Percentiles rank a stretch among this genome's conserved stretches.
Conservation (phyloP, 352 stramenopile species). For the Elongisporangium undulatum region DNA sequence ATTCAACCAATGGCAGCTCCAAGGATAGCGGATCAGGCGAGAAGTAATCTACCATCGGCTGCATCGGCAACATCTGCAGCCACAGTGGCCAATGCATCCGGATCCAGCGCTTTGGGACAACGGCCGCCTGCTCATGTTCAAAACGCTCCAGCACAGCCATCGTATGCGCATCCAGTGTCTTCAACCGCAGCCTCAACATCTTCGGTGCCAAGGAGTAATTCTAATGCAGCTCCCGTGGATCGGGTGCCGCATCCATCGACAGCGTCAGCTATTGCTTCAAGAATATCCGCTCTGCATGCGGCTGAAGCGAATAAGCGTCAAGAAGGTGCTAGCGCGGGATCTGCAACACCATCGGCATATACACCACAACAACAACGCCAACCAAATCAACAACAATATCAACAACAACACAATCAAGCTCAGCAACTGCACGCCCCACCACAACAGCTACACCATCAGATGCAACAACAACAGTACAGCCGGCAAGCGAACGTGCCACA, state of each 20-base stretch:
- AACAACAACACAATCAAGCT: conserved; percentile 5
- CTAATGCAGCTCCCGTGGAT: conserved; percentile 17
- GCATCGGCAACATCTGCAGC: conserved; percentile 1
- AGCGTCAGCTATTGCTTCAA: conserved; percentile 12
- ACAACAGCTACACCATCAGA: conserved; percentile 6
- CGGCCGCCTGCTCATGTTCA: conserved; percentile 5
- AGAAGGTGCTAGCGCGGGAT: conserved; percentile 7
- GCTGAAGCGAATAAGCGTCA: conserved; percentile 17
- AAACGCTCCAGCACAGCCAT: conserved; percentile 3
- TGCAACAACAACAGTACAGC: conserved; percentile 11
- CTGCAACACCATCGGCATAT: conserved; percentile 5
- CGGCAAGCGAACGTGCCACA: conserved; percentile 6
- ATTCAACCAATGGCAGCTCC: not conserved
- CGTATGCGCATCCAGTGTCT: conserved; percentile 4
- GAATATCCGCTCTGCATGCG: conserved; percentile 29
- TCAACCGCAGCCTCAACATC: conserved; percentile 7
- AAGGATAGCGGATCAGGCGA: too few species aligned
- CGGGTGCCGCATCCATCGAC: conserved; percentile 13
- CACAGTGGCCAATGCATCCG: not conserved
- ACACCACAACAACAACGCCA: conserved; percentile 9
- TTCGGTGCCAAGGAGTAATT: not conserved
- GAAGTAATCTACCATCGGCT: not conserved
- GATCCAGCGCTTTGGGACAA: not conserved
- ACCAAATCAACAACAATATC: conserved; percentile 8
- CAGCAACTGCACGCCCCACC: conserved; percentile 4